A percentile compares a stretch with the other conserved stretches of the same genome.
These are phyloP conservation scores for Backusella sp. DNA, from an alignment of 192 early-diverging fungal genomes.

Conservation along the genomic window DNA sequence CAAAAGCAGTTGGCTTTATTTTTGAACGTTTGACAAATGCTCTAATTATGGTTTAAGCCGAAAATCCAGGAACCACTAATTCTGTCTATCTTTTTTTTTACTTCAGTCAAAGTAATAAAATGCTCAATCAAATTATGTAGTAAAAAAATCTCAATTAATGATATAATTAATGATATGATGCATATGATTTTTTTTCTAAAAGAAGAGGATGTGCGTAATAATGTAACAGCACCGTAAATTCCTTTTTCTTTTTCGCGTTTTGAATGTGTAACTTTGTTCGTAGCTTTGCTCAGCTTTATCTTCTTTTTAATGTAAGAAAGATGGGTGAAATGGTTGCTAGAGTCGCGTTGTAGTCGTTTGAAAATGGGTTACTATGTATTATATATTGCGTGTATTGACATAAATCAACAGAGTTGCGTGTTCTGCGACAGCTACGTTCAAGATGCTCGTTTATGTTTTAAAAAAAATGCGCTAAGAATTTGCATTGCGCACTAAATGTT, in stretches of 20 bases:
- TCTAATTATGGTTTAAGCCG: conserved; percentile 1
- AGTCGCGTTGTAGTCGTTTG: neutral
- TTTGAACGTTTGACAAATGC: neutral
- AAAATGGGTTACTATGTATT: neutral
- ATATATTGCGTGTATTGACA: neutral
- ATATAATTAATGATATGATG: neutral
- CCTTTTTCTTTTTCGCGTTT: neutral
- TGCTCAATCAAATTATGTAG: neutral
- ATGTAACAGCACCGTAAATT: neutral
- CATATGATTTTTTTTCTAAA: neutral
- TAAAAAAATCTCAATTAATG: neutral
- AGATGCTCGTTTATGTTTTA: neutral
- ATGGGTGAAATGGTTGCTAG: neutral
- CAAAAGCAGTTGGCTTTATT: neutral
- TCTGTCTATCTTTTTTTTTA: neutral
- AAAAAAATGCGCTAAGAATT: neutral
- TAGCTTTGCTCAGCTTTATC: neutral
- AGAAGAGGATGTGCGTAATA: neutral
- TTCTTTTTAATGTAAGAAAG: neutral
- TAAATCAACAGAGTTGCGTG: neutral
- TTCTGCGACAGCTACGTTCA: neutral
- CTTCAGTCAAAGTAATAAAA: neutral
- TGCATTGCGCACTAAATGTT: neutral
- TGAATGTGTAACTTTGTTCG: neutral
- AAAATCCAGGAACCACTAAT: conserved; percentile 1